Evolutionary conservation across 1,139 yeast species (phyloP).

Genomic region (Saccharomycopsis crataegensis): DNA sequence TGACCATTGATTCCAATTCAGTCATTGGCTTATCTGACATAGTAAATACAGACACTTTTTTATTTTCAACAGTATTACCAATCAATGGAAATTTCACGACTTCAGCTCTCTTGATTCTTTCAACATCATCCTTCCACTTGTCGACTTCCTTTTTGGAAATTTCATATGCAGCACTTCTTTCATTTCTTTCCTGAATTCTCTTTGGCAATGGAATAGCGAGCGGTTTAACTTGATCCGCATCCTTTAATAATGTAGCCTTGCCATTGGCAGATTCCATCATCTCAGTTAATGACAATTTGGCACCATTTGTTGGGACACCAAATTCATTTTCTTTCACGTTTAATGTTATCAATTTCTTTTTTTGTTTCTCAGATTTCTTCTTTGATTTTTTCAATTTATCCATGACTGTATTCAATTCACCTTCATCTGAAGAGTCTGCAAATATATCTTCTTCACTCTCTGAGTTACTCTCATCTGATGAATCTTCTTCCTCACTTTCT

Average conservation of each 20-base stretch:
- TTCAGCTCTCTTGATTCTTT: conserved; percentile 75
- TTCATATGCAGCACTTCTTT: conserved; percentile 86
- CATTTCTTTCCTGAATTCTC: conserved; percentile 78
- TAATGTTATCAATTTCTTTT: conserved; percentile 42
- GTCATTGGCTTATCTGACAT: conserved; percentile 43
- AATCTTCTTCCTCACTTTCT: conserved; percentile 27
- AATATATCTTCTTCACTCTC: conserved; percentile 24
- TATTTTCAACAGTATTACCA: conserved; percentile 26
- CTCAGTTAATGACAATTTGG: conserved; percentile 61
- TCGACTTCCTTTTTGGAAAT: conserved; percentile 79
- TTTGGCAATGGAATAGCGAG: conserved; percentile 78
- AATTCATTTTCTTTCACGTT: conserved; percentile 65
- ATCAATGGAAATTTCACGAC: conserved; percentile 60
- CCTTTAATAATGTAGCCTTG: conserved; percentile 46
- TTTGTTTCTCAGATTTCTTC: conserved; percentile 29
- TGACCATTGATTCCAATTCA: conserved; percentile 63
- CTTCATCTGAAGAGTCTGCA: conserved; percentile 24
- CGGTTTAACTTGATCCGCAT: conserved; percentile 32
- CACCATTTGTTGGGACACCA: conserved; percentile 50
- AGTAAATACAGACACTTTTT: conserved; percentile 47
- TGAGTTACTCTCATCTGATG: conserved; percentile 23
- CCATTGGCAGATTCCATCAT: conserved; percentile 57
- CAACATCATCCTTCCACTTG: conserved; percentile 83
- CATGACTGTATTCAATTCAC: conserved; percentile 27
- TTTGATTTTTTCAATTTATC: conserved; percentile 22